These are phyloP conservation scores for Geosmithia morbida DNA, from an alignment of 2,329 filamentous ascomycete genomes.

Conservation along the genomic window DNA sequence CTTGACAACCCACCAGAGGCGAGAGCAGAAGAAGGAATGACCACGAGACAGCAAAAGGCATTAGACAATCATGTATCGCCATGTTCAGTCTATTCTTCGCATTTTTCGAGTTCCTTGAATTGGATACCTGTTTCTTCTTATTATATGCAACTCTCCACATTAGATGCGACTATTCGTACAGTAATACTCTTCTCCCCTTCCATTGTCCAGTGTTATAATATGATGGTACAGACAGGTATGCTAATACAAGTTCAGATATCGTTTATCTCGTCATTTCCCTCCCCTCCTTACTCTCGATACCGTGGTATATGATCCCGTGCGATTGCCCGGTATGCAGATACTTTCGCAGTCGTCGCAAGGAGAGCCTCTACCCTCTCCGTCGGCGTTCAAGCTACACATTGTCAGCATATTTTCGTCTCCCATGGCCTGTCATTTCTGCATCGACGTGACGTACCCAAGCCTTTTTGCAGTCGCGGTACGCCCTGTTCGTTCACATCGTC, in stretches of 20 bases:
- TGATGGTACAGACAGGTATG: neutral
- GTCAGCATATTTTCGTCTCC: neutral
- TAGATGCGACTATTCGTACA: no score
- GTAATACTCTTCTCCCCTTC: neutral
- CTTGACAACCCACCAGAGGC: no score
- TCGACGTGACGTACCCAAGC: constrained; percentile 50
- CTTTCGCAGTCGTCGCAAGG: neutral
- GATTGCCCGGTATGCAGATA: neutral
- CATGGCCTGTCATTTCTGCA: no score
- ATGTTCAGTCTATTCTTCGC: no score
- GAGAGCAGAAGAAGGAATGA: no score
- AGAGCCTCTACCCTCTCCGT: constrained; percentile 1
- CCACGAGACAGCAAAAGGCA: no score
- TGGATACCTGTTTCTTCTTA: no score
- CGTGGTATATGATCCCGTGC: no score
- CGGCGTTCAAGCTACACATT: constrained; percentile 3
- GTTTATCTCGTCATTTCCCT: neutral
- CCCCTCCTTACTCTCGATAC: neutral
- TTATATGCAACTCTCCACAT: no score
- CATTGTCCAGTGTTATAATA: neutral
- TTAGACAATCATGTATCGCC: no score
- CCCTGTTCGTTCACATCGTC: neutral
- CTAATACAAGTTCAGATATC: neutral
- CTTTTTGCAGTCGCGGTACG: constrained; percentile 77
- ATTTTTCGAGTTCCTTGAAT: no score